Evolutionary conservation across 306 rosid species (phyloP).

Genomic region (Bauhinia variegata): DNA sequence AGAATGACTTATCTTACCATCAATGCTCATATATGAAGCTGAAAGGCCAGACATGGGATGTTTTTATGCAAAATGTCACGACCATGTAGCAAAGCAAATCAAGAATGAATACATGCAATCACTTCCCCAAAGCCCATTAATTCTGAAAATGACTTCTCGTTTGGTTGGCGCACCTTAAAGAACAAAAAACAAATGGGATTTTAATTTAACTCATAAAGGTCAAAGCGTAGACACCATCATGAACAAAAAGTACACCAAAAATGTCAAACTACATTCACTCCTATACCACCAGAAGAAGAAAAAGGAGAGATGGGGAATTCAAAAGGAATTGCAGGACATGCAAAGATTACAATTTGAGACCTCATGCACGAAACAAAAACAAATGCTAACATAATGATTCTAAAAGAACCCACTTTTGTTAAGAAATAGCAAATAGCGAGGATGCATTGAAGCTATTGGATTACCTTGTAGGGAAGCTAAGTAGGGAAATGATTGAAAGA

Average conservation of each 20-base stretch:
- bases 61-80: conserved; percentile 24
- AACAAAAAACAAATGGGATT: conserved; percentile 6
- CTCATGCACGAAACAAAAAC: not conserved
- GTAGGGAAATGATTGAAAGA: not conserved
- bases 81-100: conserved; percentile 16
- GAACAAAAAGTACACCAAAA: conserved; percentile 1
- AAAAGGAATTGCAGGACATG: not conserved
- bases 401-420: conserved; percentile 16
- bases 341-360: conserved; percentile 2
- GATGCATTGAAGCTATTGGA: not conserved
- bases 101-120: conserved; percentile 28
- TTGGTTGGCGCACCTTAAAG: not conserved
- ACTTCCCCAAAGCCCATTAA: conserved; percentile 5
- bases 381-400: not conserved
- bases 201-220: conserved; percentile 4
- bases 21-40: conserved; percentile 9
- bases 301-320: not conserved
- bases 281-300: not conserved
- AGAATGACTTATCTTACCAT: conserved; percentile 4
- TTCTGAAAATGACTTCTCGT: conserved; percentile 24
- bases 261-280: not conserved
- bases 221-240: not conserved
- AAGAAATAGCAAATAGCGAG: conserved; percentile 12
- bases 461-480: conserved; percentile 12
- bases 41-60: conserved; percentile 22